These are phyloP conservation scores for Starmerella cellae DNA, from an alignment of 805 yeast species.

Conservation along the genomic window DNA sequence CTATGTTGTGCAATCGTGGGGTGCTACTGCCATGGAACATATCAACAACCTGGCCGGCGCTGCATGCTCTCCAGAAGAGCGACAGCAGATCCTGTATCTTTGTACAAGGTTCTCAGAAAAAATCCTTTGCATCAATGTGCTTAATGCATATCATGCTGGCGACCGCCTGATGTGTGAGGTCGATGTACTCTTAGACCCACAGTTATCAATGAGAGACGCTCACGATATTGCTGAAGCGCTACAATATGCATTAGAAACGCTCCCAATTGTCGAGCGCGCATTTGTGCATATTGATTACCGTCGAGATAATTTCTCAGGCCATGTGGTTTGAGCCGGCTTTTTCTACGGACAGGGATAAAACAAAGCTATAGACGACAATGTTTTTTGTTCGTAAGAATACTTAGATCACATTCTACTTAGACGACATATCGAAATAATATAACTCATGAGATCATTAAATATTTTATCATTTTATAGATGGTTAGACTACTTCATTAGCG, in stretches of 20 bases:
- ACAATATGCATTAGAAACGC: slow-evolving; percentile 65
- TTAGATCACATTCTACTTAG: no score
- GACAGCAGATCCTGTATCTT: slow-evolving; percentile 53
- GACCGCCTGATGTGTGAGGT: slow-evolving; percentile 66
- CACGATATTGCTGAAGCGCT: slow-evolving; percentile 74
- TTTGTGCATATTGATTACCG: slow-evolving; percentile 61
- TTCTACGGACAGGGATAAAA: no score
- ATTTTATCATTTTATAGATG: no score
- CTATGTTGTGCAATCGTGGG: slow-evolving; percentile 55
- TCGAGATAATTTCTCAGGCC: slow-evolving; percentile 30
- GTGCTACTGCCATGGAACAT: slow-evolving; percentile 51
- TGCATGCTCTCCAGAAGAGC: slow-evolving; percentile 47
- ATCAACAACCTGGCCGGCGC: slow-evolving; percentile 66
- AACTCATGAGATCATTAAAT: no score
- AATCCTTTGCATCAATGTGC: slow-evolving; percentile 48
- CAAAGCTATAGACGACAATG: no score
- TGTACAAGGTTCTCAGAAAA: slow-evolving; percentile 57
- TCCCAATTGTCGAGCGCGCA: slow-evolving; percentile 67
- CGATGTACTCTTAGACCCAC: slow-evolving; percentile 46
- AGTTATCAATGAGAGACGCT: slow-evolving; percentile 45
- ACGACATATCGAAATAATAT: no score
- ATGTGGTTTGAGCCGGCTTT: slow-evolving; percentile 20
- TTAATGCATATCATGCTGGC: slow-evolving; percentile 67
- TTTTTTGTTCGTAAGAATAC: no score
- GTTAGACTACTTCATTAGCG: no score